Conservation (phyloP, 805 yeast species). For the Kodamaea laetipori region DNA sequence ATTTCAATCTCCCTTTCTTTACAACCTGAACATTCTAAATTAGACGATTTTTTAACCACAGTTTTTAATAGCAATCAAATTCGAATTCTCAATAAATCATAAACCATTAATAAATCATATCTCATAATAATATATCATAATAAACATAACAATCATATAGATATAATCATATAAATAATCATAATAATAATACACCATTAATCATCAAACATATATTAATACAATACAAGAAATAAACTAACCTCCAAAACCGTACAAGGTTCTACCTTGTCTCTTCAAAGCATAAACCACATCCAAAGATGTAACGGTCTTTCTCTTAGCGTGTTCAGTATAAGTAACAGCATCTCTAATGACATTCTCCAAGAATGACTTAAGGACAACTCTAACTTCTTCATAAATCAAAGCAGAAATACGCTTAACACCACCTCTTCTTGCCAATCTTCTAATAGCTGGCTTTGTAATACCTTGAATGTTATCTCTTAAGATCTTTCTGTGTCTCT, state of each 20-base stretch:
- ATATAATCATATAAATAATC: neutral
- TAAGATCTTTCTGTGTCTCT: conserved; percentile 99
- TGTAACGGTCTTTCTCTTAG: conserved; percentile 99
- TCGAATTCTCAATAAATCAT: too few relatives aligned
- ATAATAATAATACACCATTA: neutral
- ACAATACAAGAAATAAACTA: conserved; percentile 34
- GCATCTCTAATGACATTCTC: conserved; percentile 98
- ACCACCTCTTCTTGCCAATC: conserved; percentile 99
- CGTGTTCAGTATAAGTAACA: conserved; percentile 99
- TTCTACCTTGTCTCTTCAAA: conserved; percentile 99
- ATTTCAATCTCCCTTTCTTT: too few relatives aligned
- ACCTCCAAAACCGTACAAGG: conserved; percentile 99
- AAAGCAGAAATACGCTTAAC: conserved; percentile 99
- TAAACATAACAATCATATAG: too few relatives aligned
- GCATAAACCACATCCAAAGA: conserved; percentile 98
- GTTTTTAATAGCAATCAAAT: too few relatives aligned
- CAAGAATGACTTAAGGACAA: conserved; percentile 91
- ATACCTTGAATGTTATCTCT: conserved; percentile 99
- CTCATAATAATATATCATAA: too few relatives aligned
- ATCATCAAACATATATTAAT: conserved; percentile 13
- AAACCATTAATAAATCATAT: too few relatives aligned
- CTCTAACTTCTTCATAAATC: conserved; percentile 98
- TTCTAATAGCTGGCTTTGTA: conserved; percentile 99
- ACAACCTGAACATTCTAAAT: too few relatives aligned
- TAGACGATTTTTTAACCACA: too few relatives aligned